A percentile compares a stretch with the other conserved stretches of the same genome.
Evolutionary conservation across 306 rosid genomes (phyloP).

Genomic region (Potentilla sterilis): DNA sequence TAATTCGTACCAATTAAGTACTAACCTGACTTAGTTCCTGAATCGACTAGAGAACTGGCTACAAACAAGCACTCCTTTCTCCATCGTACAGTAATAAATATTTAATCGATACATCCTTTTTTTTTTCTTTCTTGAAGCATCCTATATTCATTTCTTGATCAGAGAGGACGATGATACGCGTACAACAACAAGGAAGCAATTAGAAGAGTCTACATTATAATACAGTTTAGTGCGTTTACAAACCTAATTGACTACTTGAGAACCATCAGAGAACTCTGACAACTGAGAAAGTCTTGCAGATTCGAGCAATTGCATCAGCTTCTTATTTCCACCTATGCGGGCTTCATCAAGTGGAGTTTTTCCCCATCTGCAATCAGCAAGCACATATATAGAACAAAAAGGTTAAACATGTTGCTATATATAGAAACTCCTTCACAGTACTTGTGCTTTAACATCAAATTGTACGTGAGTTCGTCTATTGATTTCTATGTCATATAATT

Average conservation of each 20-base stretch:
- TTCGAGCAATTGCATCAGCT: conserved; percentile 53
- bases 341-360: conserved; percentile 65
- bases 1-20: too few relatives aligned
- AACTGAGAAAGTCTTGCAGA: conserved; percentile 42
- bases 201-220: not conserved
- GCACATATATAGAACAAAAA: not conserved
- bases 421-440: not conserved
- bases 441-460: not conserved
- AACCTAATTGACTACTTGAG: conserved; percentile 6
- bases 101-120: too few relatives aligned
- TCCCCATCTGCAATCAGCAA: conserved; percentile 60
- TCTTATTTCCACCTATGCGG: conserved; percentile 46
- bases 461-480: not conserved
- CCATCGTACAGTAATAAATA: too few relatives aligned
- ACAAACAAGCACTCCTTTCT: too few relatives aligned
- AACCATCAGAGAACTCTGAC: conserved; percentile 31
- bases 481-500: not conserved
- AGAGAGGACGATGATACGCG: not conserved
- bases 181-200: not conserved
- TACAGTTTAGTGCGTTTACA: not conserved
- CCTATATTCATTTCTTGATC: not conserved
- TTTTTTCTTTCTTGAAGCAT: too few relatives aligned
- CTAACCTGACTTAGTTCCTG: too few relatives aligned
- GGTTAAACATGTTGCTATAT: not conserved
- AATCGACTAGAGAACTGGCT: too few relatives aligned